phyloP scores from a whole-genome alignment of 2,329 filamentous ascomycete species.

The Trematosphaeria pertusa region DNA sequence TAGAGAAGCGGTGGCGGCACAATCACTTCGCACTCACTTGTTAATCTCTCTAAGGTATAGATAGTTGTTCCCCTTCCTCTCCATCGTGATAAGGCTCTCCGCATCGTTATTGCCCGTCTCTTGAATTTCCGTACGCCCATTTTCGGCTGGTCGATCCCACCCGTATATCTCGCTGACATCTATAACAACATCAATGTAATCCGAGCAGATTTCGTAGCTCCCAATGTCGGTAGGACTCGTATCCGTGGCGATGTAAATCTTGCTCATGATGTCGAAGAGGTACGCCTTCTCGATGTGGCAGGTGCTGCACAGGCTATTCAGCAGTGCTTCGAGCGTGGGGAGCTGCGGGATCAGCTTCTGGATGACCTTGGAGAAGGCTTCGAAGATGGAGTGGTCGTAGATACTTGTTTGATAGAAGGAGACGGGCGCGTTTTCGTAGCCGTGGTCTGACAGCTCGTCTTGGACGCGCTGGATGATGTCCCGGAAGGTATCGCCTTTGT shows the following conservation, averaged over 20 bases:
- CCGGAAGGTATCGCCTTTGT: constrained; percentile 92
- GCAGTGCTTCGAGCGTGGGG: constrained; percentile 88
- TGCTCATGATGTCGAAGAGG: constrained; percentile 95
- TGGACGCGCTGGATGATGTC: constrained; percentile 97
- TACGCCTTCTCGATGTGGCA: constrained; percentile 98
- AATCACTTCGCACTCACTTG: too few relatives aligned
- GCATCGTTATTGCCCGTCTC: constrained; percentile 60
- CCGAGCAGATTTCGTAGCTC: constrained; percentile 97
- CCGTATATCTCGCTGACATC: constrained; percentile 97
- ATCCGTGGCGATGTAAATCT: constrained; percentile 98
- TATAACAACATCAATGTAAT: constrained; percentile 98
- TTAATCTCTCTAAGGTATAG: constrained; percentile 73
- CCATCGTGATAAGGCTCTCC: constrained; percentile 68
- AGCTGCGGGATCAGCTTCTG: constrained; percentile 96
- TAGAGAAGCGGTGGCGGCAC: too few relatives aligned
- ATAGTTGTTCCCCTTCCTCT: constrained; percentile 64
- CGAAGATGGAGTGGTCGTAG: constrained; percentile 98
- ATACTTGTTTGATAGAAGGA: constrained; percentile 97
- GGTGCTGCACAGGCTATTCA: constrained; percentile 91
- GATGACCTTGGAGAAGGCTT: constrained; percentile 97
- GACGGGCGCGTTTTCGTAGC: constrained; percentile 91
- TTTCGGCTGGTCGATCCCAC: constrained; percentile 61
- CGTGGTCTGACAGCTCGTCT: constrained; percentile 91
- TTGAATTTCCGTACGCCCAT: constrained; percentile 26
- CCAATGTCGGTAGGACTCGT: constrained; percentile 92